Conservation (phyloP, 306 rosid genomes). For the Albizia julibrissin region DNA sequence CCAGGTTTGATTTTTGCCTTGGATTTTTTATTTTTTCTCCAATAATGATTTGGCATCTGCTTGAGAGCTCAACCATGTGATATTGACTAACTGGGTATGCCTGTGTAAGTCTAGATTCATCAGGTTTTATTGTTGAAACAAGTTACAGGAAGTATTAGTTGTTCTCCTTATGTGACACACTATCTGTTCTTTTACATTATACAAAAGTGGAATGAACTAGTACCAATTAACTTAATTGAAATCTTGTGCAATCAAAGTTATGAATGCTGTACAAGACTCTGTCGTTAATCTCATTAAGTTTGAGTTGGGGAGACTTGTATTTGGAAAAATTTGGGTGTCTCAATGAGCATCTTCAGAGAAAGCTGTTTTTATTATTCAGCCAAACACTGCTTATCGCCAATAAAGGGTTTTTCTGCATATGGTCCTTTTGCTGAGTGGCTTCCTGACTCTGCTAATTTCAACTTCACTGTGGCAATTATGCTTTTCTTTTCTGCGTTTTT, state of each 20-base stretch:
- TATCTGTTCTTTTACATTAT: conserved; percentile 16
- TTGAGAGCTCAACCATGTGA: conserved; percentile 25
- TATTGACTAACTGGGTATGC: conserved; percentile 8
- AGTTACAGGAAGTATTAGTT: conserved; percentile 5
- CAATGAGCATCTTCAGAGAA: neutral
- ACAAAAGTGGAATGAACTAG: conserved; percentile 10
- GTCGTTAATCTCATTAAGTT: conserved; percentile 9
- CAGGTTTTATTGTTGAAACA: conserved; percentile 2
- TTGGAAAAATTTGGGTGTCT: neutral
- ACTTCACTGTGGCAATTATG: neutral
- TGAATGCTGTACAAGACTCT: neutral
- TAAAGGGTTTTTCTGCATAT: neutral
- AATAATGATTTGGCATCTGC: conserved; percentile 18
- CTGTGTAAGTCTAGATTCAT: conserved; percentile 12
- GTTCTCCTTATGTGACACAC: neutral
- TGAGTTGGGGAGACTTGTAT: neutral
- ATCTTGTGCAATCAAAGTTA: conserved; percentile 1
- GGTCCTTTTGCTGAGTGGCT: neutral
- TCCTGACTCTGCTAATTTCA: neutral
- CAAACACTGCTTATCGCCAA: neutral
- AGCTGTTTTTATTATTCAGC: neutral
- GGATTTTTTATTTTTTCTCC: neutral
- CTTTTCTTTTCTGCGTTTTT: conserved; percentile 10
- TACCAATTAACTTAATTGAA: conserved; percentile 3
- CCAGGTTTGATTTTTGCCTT: conserved; percentile 54